Percentiles rank a stretch among this genome's conserved stretches.
These are phyloP conservation scores for Exophiala phaeomuriformis DNA, from an alignment of 2,329 filamentous ascomycete genomes.

Conservation along the genomic window DNA sequence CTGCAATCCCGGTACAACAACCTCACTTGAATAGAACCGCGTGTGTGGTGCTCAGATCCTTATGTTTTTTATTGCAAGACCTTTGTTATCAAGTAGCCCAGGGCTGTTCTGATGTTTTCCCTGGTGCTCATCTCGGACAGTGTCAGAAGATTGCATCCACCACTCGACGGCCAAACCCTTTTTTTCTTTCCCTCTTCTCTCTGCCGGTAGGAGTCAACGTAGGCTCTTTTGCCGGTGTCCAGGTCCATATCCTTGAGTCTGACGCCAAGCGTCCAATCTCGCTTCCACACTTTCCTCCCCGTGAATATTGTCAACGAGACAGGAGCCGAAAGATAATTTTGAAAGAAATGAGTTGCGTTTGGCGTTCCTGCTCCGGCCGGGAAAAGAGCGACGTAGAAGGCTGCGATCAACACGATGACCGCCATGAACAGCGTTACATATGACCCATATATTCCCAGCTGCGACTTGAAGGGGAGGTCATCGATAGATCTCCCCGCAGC, in stretches of 20 bases:
- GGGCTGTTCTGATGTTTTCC: too few species aligned
- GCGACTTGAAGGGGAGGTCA: conserved; percentile 74
- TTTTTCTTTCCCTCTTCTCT: conserved; percentile 13
- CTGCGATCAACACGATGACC: conserved; percentile 54
- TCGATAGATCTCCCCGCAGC: conserved; percentile 60
- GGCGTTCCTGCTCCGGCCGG: conserved; percentile 49
- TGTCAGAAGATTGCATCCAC: too few species aligned
- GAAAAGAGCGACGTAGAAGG: conserved; percentile 82
- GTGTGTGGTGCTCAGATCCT: too few species aligned
- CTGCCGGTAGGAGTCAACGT: conserved; percentile 9
- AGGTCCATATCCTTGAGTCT: conserved; percentile 36
- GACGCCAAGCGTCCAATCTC: conserved; percentile 8
- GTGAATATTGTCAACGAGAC: conserved; percentile 50
- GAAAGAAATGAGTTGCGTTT: conserved; percentile 62
- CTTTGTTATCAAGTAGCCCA: too few species aligned
- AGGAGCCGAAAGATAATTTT: conserved; percentile 50
- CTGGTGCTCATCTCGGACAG: too few species aligned
- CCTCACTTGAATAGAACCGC: too few species aligned
- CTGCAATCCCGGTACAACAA: too few species aligned
- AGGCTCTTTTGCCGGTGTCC: conserved; percentile 70
- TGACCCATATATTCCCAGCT: conserved; percentile 71
- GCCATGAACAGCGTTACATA: conserved; percentile 64
- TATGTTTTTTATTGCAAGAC: too few species aligned
- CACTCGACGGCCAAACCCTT: conserved; percentile 7
- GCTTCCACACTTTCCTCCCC: conserved; percentile 33